These are phyloP conservation scores for Pseudocercospora cruenta DNA, from an alignment of 2,329 filamentous ascomycete species.

Conservation along the genomic window DNA sequence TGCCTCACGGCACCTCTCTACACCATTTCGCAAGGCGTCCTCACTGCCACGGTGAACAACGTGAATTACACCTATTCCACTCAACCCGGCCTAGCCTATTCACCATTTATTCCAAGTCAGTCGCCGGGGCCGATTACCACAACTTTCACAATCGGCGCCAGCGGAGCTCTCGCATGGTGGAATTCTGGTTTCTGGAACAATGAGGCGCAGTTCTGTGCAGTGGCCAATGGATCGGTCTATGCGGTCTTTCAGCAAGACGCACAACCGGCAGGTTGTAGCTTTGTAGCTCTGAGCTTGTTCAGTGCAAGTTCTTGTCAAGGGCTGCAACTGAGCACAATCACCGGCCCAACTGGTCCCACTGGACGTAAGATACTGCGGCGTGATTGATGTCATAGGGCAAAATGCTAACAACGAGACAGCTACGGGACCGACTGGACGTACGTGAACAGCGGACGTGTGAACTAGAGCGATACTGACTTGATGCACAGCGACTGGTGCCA, in stretches of 20 bases:
- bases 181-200: conserved; percentile 35
- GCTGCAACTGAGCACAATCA: conserved; percentile 28
- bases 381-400: neutral
- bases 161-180: conserved; percentile 32
- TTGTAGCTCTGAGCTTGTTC: conserved; percentile 34
- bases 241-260: conserved; percentile 33
- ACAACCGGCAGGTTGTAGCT: conserved; percentile 32
- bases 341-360: conserved; percentile 16
- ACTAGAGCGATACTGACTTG: neutral
- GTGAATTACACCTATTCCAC: conserved; percentile 36
- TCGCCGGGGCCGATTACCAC: conserved; percentile 33
- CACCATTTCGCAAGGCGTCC: conserved; percentile 30
- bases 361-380: conserved; percentile 6
- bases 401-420: conserved; percentile 1
- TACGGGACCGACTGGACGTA: conserved; percentile 19
- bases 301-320: conserved; percentile 32
- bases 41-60: conserved; percentile 33
- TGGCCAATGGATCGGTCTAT: conserved; percentile 37
- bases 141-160: conserved; percentile 29
- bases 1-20: conserved; percentile 36
- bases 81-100: conserved; percentile 26
- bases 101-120: conserved; percentile 32
- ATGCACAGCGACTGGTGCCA: conserved; percentile 14
- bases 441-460: neutral
- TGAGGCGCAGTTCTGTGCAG: conserved; percentile 35